A percentile compares a stretch with the other conserved stretches of the same genome.
phyloP scores from a whole-genome alignment of 2,329 filamentous ascomycete species.

The Byssothecium circinans region DNA sequence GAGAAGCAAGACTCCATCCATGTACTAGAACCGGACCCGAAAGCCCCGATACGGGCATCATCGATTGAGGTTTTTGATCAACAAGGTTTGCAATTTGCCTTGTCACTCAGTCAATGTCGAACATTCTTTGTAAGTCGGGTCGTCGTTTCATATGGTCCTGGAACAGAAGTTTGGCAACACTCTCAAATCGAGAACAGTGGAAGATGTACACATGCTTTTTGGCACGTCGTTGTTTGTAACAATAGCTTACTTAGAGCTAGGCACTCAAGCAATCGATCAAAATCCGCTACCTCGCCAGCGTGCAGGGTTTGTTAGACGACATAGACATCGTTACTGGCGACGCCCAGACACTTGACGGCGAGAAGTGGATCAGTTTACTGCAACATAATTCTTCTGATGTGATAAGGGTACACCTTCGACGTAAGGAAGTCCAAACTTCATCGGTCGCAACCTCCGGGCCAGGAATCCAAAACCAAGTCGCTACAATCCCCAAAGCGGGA shows the following conservation, averaged over 20 bases:
- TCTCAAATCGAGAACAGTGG: too few species aligned
- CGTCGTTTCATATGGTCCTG: too few species aligned
- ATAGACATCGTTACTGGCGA: constrained; percentile 1
- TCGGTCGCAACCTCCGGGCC: background rate
- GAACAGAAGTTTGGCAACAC: too few species aligned
- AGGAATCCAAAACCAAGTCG: background rate
- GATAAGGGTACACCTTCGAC: background rate
- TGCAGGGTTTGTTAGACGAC: background rate
- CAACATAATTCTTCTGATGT: background rate
- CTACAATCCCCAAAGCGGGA: background rate
- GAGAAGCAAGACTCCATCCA: background rate
- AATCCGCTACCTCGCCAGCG: background rate
- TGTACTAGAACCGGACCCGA: background rate
- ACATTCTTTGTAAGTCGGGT: constrained; percentile 7
- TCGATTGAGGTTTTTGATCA: background rate
- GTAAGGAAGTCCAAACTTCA: background rate
- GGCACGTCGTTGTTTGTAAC: background rate
- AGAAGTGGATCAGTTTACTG: constrained; percentile 1
- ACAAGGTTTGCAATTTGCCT: background rate
- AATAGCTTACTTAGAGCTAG: background rate
- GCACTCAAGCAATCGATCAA: constrained; percentile 2
- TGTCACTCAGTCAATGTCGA: background rate
- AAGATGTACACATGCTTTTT: too few species aligned
- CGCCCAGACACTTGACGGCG: background rate
- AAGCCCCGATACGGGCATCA: background rate